Evolutionary conservation across 2,329 filamentous ascomycete species (phyloP), one percentile per base, ranked within the genome.

Genomic region (Aspergillus felis): DNA sequence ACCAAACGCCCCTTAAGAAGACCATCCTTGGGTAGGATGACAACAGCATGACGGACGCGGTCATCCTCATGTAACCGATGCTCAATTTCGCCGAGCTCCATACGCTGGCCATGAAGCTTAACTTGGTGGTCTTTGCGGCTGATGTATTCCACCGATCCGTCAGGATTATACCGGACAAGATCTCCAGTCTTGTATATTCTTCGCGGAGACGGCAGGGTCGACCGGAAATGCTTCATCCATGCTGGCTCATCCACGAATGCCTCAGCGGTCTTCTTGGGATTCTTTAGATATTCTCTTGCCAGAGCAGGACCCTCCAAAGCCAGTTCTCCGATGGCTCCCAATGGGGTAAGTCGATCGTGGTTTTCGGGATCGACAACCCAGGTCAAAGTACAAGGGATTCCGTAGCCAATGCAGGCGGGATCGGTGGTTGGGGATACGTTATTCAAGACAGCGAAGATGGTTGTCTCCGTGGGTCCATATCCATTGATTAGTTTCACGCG

Each of bases 111-210:
- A 8, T 81, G 76, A 12, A 89, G 71, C 68, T 90, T 89, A 58
- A 88, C 83, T 67, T 87, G 86, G 47, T 82, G 81, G 61, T 89
- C 87, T 64, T 85, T 87, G 47, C 87, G 81, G 5, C 85, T 59
- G 17, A 66, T 55, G 25, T 60, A 66, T 49, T 62, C 51, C 5
- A 66, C 56, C 17, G 64, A 61, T 12, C 64, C 64, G 50, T 66
- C 64, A 5, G 56, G 25, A 9, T 66, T 64, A 42, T 65, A 64
- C 44, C 50, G 61, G 9, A 59, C 64, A 22, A 66, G 58, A 53
- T 71, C 68, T 3, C 68, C 68, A 27, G 67, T 70, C 52, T 66
- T 67, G 58, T 70, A 68, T 9, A 70, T 61, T 38, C 64, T 62
- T 48, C 61, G 55, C 6, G 60, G 56, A 2, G 49, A 57, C n/a